Base-by-base conservation (phyloP, 1,284 basidiomycete genomes). In the Boletus sp. region DNA sequence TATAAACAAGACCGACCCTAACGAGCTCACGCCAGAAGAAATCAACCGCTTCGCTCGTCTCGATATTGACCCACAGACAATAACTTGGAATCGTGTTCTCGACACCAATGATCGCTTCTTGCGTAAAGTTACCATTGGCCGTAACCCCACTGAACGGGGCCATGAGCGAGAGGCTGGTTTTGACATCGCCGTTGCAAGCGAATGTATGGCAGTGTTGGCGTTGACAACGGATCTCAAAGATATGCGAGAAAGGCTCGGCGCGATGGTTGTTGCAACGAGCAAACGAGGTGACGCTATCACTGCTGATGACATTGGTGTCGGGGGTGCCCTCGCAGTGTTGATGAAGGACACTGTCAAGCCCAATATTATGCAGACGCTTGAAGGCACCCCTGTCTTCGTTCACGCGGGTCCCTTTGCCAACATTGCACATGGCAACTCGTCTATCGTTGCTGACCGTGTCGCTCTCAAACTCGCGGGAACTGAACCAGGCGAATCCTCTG, bases 291-390 rank as follows among this genome's bases (percentile, higher is more conserved):
- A 94, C 16, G 82, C 95, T 29, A 78, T 99, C 69, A 99, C 95
- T 23, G 94, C 94, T 17, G 96, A 99, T 67, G 95, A 99, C 69
- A 81, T 99, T 52, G 95, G 95, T 59, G 91, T 91, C 59, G 90
- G 93, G 55, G 95, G 95, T 54, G 95, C 95, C 48, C 82, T 99
- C 53, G 91, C 96, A 13, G 95, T 99, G 41, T 78, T 99, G 52
- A 91, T 99, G 88, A 98, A 98, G 77, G 95, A 99, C 64, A 92
- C 96, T 17, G 95, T 99, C 76, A 99, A 99, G 76, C 95, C 95
- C 17, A 99, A 97, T 66, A 71, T 99, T 57, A 99, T 99, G 95
- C 95, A 99, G 72, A 96, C 95, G 8, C 77, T 99, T 41, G 92
- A 99, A 81, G 95, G 95, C 43, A 99, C 95, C 1, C 95, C 95